Evolutionary conservation across 306 rosid species (phyloP).

Genomic region (Castanea crenata): DNA sequence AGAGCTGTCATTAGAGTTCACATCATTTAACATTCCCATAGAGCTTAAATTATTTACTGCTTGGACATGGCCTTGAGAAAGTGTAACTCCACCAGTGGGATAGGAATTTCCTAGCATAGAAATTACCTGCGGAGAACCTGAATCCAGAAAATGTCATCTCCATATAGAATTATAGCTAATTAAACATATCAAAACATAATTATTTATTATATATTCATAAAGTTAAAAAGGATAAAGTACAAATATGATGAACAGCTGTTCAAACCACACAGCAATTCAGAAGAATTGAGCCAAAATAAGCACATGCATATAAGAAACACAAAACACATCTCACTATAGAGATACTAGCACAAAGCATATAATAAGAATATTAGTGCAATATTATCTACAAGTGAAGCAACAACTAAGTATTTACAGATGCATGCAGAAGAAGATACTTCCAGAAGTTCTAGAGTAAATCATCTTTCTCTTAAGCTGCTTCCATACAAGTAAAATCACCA

Average conservation of each 20-base stretch:
- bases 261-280: background rate
- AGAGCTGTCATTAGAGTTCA: slow-evolving; percentile 69
- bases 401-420: background rate
- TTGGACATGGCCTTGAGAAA: slow-evolving; percentile 84
- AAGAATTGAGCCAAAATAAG: background rate
- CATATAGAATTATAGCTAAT: background rate
- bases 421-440: background rate
- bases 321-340: background rate
- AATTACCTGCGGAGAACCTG: slow-evolving; percentile 92
- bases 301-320: background rate
- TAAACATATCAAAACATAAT: background rate
- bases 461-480: background rate
- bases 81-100: slow-evolving; percentile 80
- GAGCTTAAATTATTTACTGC: slow-evolving; percentile 70
- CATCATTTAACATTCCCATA: slow-evolving; percentile 92
- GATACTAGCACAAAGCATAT: background rate
- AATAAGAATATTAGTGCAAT: background rate
- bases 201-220: too few relatives aligned
- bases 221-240: background rate
- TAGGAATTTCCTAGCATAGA: slow-evolving; percentile 90
- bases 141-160: slow-evolving; percentile 38
- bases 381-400: background rate
- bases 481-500: background rate
- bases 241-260: background rate
- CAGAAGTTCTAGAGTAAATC: slow-evolving; percentile 10